phyloP scores from a whole-genome alignment of 352 stramenopile species.

The Albugo laibachii region DNA sequence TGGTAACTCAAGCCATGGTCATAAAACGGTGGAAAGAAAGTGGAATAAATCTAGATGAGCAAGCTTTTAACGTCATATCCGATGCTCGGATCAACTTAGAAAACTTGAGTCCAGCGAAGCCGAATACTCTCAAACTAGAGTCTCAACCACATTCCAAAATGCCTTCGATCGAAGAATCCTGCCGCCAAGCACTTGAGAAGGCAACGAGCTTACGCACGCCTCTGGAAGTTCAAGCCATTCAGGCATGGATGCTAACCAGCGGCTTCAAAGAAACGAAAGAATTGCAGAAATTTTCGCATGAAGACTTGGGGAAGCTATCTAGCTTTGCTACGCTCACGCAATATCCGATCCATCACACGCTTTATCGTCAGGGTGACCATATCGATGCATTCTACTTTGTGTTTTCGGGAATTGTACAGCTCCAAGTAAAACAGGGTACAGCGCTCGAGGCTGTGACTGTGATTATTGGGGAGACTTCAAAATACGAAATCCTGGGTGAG shows the following conservation, averaged over 20 bases:
- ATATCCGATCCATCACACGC: constrained; percentile 26
- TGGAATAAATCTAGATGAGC: too few species aligned
- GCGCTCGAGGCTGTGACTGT: constrained; percentile 43
- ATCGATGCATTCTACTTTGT: constrained; percentile 57
- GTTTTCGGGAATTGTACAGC: constrained; percentile 34
- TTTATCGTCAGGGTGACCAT: constrained; percentile 52
- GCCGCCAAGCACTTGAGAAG: constrained; percentile 26
- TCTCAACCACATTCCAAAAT: constrained; percentile 30
- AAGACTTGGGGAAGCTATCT: constrained; percentile 38
- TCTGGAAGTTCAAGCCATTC: constrained; percentile 34
- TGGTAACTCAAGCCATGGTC: constrained; percentile 29
- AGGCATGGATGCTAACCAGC: constrained; percentile 51
- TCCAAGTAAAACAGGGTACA: constrained; percentile 34
- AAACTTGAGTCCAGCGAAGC: too few species aligned
- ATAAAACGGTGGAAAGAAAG: constrained; percentile 7
- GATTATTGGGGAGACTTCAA: constrained; percentile 35
- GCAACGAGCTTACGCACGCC: constrained; percentile 30
- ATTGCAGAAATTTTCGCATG: constrained; percentile 33
- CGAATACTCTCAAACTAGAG: neutral
- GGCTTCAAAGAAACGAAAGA: constrained; percentile 59
- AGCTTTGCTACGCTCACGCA: constrained; percentile 27
- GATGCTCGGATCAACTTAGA: too few species aligned
- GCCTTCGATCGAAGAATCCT: constrained; percentile 49
- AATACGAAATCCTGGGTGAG: constrained; percentile 59
- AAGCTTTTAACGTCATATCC: too few species aligned